A percentile compares a stretch with the other conserved stretches of the same genome.
Evolutionary conservation across 257 asterid genomes (phyloP).

Genomic region (Prunella vulgaris): DNA sequence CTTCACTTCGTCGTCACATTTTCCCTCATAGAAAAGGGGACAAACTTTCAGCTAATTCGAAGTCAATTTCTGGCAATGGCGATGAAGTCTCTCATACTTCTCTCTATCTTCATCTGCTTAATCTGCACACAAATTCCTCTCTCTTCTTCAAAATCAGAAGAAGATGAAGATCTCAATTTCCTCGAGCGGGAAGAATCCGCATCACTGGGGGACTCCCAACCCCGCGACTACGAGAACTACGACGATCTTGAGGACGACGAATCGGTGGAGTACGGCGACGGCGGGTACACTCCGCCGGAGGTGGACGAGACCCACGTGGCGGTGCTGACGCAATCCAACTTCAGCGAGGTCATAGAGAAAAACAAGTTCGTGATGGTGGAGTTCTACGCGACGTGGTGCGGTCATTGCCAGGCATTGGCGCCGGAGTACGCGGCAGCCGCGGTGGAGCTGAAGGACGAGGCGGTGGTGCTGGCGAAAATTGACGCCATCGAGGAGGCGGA

Average conservation of each 20-base stretch:
- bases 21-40: not conserved
- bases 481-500: constrained; percentile 74
- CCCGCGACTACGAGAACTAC: constrained; percentile 54
- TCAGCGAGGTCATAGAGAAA: constrained; percentile 52
- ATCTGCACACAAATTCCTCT: constrained; percentile 26
- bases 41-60: not conserved
- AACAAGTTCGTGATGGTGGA: constrained; percentile 80
- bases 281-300: constrained; percentile 33
- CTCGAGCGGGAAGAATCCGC: constrained; percentile 40
- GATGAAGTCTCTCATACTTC: constrained; percentile 31
- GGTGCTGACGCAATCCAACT: constrained; percentile 60
- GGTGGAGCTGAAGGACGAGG: constrained; percentile 64
- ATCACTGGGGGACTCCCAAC: constrained; percentile 28
- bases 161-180: constrained; percentile 78
- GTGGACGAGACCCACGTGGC: constrained; percentile 75
- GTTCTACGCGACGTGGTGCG: constrained; percentile 97
- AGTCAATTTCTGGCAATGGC: constrained; percentile 22
- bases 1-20: constrained; percentile 20
- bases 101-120: constrained; percentile 42
- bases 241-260: constrained; percentile 49
- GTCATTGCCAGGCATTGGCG: constrained; percentile 72
- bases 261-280: constrained; percentile 33
- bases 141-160: constrained; percentile 34
- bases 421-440: constrained; percentile 92
- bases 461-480: constrained; percentile 71